Evolutionary conservation across 2,329 filamentous ascomycete species (phyloP).

Genomic region (Hymenoscyphus albidus): DNA sequence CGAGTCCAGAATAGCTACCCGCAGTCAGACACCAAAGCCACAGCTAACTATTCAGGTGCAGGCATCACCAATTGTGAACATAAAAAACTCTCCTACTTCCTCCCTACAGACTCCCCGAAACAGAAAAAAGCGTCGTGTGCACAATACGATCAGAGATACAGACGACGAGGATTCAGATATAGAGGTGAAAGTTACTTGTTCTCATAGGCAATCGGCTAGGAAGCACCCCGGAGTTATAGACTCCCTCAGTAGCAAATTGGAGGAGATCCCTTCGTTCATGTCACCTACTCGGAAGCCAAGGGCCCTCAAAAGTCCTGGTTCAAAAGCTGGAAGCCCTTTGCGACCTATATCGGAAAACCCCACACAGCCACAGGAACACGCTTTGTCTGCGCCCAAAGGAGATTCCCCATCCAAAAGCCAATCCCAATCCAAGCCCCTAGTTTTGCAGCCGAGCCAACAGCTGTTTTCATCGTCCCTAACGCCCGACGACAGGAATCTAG

Average conservation of each 20-base stretch:
- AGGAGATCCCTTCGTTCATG: constrained; percentile 16
- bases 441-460: constrained; percentile 21
- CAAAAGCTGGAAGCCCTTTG: constrained; percentile 28
- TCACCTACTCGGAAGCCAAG: constrained; percentile 6
- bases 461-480: constrained; percentile 21
- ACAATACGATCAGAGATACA: constrained; percentile 31
- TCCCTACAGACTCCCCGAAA: constrained; percentile 19
- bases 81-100: constrained; percentile 10
- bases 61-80: constrained; percentile 23
- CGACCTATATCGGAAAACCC: constrained; percentile 30
- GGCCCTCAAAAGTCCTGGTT: constrained; percentile 13
- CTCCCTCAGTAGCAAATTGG: constrained; percentile 10
- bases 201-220: constrained; percentile 18
- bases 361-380: constrained; percentile 21
- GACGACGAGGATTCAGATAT: constrained; percentile 32
- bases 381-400: constrained; percentile 25
- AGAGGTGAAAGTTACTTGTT: constrained; percentile 19
- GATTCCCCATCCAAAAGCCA: constrained; percentile 25
- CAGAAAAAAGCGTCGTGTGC: constrained; percentile 11
- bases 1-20: constrained; percentile 2
- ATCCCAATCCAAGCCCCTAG: constrained; percentile 10
- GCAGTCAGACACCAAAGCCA: constrained; percentile 6
- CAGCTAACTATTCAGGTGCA: constrained; percentile 23
- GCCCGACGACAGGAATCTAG: constrained; percentile 29
- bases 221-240: constrained; percentile 17